These are phyloP conservation scores for Trichothecium roseum DNA, from an alignment of 2,329 filamentous ascomycete genomes.

Conservation along the genomic window DNA sequence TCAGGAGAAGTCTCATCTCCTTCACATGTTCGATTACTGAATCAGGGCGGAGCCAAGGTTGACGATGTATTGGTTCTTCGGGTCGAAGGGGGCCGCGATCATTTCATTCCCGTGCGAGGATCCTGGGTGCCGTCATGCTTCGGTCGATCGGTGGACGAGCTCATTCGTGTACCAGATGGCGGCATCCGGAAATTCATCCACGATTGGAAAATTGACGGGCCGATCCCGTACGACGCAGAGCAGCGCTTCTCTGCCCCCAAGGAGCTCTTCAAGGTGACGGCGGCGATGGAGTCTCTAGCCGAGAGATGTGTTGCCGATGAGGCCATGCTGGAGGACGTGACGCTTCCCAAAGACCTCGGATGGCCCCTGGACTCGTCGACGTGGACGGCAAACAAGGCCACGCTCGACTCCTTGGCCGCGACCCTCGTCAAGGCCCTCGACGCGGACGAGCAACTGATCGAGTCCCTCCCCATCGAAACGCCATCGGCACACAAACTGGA, in stretches of 20 bases:
- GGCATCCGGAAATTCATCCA: slow-evolving; percentile 51
- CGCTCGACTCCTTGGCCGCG: slow-evolving; percentile 18
- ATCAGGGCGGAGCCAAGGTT: slow-evolving; percentile 52
- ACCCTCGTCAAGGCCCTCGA: slow-evolving; percentile 60
- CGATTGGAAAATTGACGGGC: slow-evolving; percentile 27
- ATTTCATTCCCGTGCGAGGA: slow-evolving; percentile 77
- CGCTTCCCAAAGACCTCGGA: slow-evolving; percentile 41
- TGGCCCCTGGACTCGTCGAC: slow-evolving; percentile 47
- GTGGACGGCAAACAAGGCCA: slow-evolving; percentile 16
- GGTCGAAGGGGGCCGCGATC: slow-evolving; percentile 74
- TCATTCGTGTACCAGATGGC: slow-evolving; percentile 76
- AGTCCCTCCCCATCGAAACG: slow-evolving; percentile 52
- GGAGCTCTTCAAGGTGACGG: slow-evolving; percentile 82
- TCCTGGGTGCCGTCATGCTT: slow-evolving; percentile 76
- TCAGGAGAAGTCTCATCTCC: slow-evolving; percentile 56
- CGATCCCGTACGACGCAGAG: slow-evolving; percentile 44
- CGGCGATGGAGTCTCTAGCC: slow-evolving; percentile 54
- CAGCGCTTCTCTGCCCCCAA: slow-evolving; percentile 73
- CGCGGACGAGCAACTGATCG: slow-evolving; percentile 49
- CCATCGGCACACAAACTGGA: slow-evolving; percentile 63
- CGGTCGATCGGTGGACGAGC: slow-evolving; percentile 75
- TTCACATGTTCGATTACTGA: slow-evolving; percentile 57
- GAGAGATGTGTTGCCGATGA: slow-evolving; percentile 50
- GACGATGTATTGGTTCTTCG: slow-evolving; percentile 85
- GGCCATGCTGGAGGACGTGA: slow-evolving; percentile 46